phyloP scores from a whole-genome alignment of 176 grass and related monocot genomes.

The Oryza meridionalis region DNA sequence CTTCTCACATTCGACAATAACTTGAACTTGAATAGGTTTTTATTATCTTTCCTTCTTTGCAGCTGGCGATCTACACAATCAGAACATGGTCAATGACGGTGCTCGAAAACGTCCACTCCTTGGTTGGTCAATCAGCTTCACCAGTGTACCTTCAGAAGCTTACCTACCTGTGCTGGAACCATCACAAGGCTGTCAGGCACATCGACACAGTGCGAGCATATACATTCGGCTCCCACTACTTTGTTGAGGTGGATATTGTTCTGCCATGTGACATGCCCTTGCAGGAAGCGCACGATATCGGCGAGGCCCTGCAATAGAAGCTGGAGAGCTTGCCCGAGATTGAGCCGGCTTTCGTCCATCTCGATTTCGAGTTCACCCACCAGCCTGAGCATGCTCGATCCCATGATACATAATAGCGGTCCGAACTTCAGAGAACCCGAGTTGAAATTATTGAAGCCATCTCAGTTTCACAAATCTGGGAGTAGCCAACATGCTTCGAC shows the following conservation, averaged over 20 bases:
- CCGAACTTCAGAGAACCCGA: background rate
- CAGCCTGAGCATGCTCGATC: conserved; percentile 59
- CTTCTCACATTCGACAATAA: background rate
- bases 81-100: conserved; percentile 78
- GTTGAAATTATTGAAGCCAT: background rate
- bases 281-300: conserved; percentile 63
- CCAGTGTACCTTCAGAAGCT: conserved; percentile 79
- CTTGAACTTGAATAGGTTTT: background rate
- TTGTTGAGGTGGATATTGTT: conserved; percentile 83
- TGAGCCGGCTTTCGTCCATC: conserved; percentile 62
- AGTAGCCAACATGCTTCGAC: background rate
- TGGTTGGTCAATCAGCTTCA: conserved; percentile 69
- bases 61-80: conserved; percentile 76
- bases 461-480: background rate
- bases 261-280: conserved; percentile 66
- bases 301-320: conserved; percentile 66
- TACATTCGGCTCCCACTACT: conserved; percentile 83
- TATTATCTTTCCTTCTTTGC: background rate
- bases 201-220: conserved; percentile 79
- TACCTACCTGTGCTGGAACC: conserved; percentile 92
- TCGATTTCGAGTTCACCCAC: conserved; percentile 69
- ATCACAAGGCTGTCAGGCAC: conserved; percentile 69
- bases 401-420: conserved; percentile 38
- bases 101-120: conserved; percentile 75
- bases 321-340: conserved; percentile 64